Conservation (phyloP, 139 green algal genomes). For the Monoraphidium neglectum region DNA sequence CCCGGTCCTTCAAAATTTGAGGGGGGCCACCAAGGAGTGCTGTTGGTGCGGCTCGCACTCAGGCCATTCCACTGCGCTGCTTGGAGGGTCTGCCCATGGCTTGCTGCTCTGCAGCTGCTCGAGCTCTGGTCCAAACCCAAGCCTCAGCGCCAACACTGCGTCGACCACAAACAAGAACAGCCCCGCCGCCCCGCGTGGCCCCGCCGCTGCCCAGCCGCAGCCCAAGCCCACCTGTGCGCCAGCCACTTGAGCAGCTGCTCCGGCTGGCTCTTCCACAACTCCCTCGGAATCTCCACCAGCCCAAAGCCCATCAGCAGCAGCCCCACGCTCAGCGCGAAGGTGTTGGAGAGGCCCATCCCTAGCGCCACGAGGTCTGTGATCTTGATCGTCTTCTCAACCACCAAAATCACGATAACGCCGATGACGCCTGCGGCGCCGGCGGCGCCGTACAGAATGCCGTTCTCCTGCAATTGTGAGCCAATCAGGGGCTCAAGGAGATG, state of each 20-base stretch:
- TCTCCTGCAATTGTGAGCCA: too few species aligned
- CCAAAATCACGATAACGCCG: conserved; percentile 50
- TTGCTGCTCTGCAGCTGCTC: not conserved
- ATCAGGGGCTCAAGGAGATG: too few species aligned
- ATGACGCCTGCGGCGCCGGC: conserved; percentile 61
- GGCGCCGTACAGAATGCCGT: conserved; percentile 76
- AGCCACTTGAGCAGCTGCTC: conserved; percentile 57
- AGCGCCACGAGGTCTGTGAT: conserved; percentile 54
- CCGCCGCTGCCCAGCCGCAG: not conserved
- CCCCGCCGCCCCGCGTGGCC: not conserved
- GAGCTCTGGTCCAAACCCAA: not conserved
- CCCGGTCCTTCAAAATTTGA: conserved; percentile 52
- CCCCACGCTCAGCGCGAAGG: conserved; percentile 84
- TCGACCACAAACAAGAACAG: too few species aligned
- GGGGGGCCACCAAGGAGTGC: too few species aligned
- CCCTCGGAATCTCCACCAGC: conserved; percentile 85
- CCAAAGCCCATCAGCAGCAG: conserved; percentile 89
- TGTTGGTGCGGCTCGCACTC: too few species aligned
- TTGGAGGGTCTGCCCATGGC: too few species aligned
- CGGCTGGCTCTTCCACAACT: conserved; percentile 71
- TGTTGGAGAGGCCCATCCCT: conserved; percentile 84
- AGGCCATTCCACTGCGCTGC: too few species aligned
- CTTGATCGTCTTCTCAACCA: conserved; percentile 40
- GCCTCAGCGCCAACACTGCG: conserved; percentile 2
- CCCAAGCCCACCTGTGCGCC: conserved; percentile 34